Conservation (phyloP, 2,329 filamentous ascomycete species). For the Alternaria triticina region DNA sequence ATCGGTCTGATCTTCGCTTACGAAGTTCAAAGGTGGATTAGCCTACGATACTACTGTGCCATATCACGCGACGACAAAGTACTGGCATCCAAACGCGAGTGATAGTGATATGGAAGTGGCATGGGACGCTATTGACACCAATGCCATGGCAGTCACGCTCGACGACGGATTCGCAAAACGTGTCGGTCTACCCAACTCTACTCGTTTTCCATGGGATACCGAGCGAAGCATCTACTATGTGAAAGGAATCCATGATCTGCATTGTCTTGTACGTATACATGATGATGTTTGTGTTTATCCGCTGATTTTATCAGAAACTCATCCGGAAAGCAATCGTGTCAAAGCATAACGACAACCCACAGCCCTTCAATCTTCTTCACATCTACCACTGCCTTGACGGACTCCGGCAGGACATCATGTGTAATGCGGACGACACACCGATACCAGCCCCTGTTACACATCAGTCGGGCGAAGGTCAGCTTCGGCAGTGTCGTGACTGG, state of each 20-base stretch:
- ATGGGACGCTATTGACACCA: conserved; percentile 45
- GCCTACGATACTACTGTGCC: conserved; percentile 35
- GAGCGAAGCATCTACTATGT: conserved; percentile 45
- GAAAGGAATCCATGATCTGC: conserved; percentile 44
- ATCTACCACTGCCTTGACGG: conserved; percentile 44
- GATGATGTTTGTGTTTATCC: not conserved
- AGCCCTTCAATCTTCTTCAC: conserved; percentile 34
- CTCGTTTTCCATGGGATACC: conserved; percentile 45
- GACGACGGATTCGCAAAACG: conserved; percentile 33
- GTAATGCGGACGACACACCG: conserved; percentile 44
- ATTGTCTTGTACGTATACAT: conserved; percentile 36
- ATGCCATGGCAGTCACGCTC: conserved; percentile 40
- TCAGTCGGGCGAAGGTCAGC: conserved; percentile 36
- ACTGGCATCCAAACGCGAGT: conserved; percentile 40
- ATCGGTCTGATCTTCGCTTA: not conserved
- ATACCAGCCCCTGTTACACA: conserved; percentile 36
- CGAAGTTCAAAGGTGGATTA: conserved; percentile 27
- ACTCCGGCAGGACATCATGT: conserved; percentile 45
- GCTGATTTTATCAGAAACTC: conserved; percentile 33
- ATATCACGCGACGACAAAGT: conserved; percentile 37
- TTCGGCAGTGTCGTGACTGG: conserved; percentile 44
- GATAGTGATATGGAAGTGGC: conserved; percentile 34
- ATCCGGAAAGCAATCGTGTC: conserved; percentile 43
- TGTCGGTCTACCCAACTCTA: conserved; percentile 33
- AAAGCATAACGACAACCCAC: conserved; percentile 32